Conservation (phyloP, 768 basidiomycete genomes). For the Russula abietina region DNA sequence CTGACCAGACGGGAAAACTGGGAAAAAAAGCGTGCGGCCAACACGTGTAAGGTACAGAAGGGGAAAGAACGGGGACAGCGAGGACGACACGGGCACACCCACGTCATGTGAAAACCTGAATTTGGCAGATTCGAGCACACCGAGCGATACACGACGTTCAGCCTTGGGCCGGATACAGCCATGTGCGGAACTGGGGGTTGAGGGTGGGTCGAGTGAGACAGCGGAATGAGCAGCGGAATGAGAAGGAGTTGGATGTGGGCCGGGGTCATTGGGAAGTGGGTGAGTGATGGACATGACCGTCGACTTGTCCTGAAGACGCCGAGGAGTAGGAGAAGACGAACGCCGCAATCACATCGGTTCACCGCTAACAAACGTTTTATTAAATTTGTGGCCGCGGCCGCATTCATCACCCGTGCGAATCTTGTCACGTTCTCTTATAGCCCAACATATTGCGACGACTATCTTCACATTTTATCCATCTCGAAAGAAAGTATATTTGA, state of each 20-base stretch:
- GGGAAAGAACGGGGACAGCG: conserved; percentile 24
- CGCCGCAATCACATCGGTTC: neutral
- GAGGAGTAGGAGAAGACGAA: neutral
- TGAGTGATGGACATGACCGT: neutral
- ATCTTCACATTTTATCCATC: no score
- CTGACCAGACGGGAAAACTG: conserved; percentile 26
- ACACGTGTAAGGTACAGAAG: conserved; percentile 35
- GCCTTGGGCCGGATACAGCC: conserved; percentile 15
- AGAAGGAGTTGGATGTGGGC: neutral
- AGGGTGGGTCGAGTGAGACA: conserved; percentile 28
- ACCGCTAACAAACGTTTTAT: neutral
- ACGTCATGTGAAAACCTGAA: conserved; percentile 35
- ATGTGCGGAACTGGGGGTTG: conserved; percentile 20
- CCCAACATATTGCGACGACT: no score
- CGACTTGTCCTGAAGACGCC: neutral
- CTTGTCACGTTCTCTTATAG: neutral
- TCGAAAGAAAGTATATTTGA: no score
- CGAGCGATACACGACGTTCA: conserved; percentile 28
- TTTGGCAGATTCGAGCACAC: conserved; percentile 33
- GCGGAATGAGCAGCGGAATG: conserved; percentile 19
- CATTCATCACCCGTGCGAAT: neutral
- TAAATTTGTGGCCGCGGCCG: neutral
- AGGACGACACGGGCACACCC: conserved; percentile 27
- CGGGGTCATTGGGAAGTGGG: neutral
- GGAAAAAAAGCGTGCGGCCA: conserved; percentile 24